These are phyloP conservation scores for Schizochytrium sp. DNA, from an alignment of 108 stramenopile species.

Conservation along the genomic window DNA sequence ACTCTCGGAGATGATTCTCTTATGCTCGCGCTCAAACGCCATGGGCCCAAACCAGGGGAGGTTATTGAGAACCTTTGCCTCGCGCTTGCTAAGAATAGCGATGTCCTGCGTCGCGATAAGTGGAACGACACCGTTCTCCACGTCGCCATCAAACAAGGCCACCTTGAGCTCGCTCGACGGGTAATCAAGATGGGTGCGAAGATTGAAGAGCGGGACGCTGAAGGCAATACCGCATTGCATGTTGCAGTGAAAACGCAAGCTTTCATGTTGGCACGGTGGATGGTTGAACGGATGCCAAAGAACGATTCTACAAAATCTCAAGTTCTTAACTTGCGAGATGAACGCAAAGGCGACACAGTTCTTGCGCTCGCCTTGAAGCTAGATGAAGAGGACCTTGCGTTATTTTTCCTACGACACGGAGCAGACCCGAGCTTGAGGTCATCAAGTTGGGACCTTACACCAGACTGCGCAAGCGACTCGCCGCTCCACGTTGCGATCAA, in stretches of 20 bases:
- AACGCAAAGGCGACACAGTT: slow-evolving; percentile 32
- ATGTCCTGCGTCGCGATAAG: slow-evolving; percentile 30
- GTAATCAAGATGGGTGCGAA: slow-evolving; percentile 11
- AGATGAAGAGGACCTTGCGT: slow-evolving; percentile 18
- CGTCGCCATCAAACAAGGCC: slow-evolving; percentile 13
- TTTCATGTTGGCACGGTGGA: slow-evolving; percentile 46
- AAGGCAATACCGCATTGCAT: slow-evolving; percentile 34
- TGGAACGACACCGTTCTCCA: slow-evolving; percentile 57
- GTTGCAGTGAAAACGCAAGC: slow-evolving; percentile 7
- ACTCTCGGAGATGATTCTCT: slow-evolving; percentile 52
- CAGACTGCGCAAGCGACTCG: slow-evolving; percentile 44
- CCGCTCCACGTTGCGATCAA: slow-evolving; percentile 44
- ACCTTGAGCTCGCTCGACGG: slow-evolving; percentile 8
- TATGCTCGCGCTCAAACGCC: slow-evolving; percentile 26
- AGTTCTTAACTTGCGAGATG: not conserved
- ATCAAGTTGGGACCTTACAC: slow-evolving; percentile 31
- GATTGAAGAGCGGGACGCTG: slow-evolving; percentile 13
- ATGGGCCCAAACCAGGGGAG: not conserved
- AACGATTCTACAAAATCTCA: too few relatives aligned
- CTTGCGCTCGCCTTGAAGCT: slow-evolving; percentile 3
- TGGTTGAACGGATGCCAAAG: slow-evolving; percentile 13
- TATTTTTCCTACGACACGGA: slow-evolving; percentile 28
- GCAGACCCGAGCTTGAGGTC: not conserved
- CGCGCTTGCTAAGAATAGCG: slow-evolving; percentile 26
- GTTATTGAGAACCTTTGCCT: slow-evolving; percentile 52